A percentile compares a stretch with the other conserved stretches of the same genome.
These are phyloP conservation scores for Ambrosiella cleistominuta DNA, from an alignment of 2,329 filamentous ascomycete genomes.

Conservation along the genomic window DNA sequence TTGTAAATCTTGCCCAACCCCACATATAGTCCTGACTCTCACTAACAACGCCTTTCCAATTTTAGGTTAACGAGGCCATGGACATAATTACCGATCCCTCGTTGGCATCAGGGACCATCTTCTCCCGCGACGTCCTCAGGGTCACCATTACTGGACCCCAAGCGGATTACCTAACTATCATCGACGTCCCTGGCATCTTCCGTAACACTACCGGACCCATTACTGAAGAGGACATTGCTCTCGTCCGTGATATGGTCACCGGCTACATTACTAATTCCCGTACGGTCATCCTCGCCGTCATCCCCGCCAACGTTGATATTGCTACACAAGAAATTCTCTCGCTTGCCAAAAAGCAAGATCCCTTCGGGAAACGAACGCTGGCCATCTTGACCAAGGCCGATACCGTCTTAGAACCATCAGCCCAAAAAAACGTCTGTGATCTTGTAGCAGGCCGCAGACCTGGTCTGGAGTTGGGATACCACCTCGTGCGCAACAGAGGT, in stretches of 20 bases:
- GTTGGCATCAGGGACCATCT: constrained; percentile 13
- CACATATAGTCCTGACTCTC: background rate
- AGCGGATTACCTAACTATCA: constrained; percentile 25
- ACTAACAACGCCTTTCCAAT: background rate
- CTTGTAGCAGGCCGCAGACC: constrained; percentile 14
- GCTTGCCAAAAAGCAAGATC: constrained; percentile 19
- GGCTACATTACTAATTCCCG: constrained; percentile 24
- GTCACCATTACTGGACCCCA: constrained; percentile 16
- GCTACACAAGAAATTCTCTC: constrained; percentile 23
- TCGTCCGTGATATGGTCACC: constrained; percentile 22
- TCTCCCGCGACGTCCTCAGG: constrained; percentile 16
- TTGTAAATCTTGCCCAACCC: constrained; percentile 11
- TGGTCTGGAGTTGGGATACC: constrained; percentile 15
- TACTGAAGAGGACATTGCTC: constrained; percentile 19
- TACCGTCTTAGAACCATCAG: constrained; percentile 16
- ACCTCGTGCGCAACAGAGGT: constrained; percentile 16
- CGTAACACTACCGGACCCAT: constrained; percentile 21
- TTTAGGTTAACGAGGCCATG: constrained; percentile 5
- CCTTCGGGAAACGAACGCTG: constrained; percentile 21
- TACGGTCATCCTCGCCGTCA: constrained; percentile 28
- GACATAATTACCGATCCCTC: constrained; percentile 13
- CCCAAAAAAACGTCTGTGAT: constrained; percentile 12
- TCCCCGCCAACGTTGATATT: constrained; percentile 24
- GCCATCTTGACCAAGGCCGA: constrained; percentile 29
- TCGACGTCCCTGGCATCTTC: constrained; percentile 30